These are phyloP conservation scores for Fragilaria crotonensis DNA, from an alignment of 108 stramenopile genomes.

Conservation along the genomic window DNA sequence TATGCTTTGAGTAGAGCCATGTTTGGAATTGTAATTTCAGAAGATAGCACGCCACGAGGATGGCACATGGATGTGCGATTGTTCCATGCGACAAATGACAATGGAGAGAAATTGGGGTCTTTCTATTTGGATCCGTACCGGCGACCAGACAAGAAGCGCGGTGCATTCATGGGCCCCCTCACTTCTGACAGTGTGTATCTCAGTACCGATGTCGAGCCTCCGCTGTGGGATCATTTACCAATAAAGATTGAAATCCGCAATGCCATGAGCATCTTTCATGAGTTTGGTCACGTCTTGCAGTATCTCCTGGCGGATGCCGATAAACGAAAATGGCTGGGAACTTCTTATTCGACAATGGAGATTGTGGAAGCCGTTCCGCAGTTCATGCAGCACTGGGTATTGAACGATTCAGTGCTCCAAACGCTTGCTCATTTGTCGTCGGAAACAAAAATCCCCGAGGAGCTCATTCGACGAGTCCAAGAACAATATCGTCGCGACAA, in stretches of 20 bases:
- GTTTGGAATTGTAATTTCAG: constrained; percentile 7
- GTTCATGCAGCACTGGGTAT: constrained; percentile 15
- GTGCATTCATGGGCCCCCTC: not conserved
- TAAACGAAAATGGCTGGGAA: not conserved
- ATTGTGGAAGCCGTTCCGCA: constrained; percentile 1
- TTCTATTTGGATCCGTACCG: constrained; percentile 12
- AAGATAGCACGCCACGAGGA: not conserved
- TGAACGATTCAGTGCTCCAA: constrained; percentile 1
- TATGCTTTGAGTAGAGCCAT: constrained; percentile 4
- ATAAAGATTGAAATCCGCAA: not conserved
- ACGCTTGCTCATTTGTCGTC: not conserved
- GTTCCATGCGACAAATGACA: constrained; percentile 1
- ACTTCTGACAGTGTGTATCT: not conserved
- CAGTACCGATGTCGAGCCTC: not conserved
- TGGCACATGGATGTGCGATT: constrained; percentile 12
- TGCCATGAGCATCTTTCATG: constrained; percentile 4
- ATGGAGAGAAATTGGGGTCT: not conserved
- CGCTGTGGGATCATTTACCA: constrained; percentile 10
- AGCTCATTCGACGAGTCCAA: not conserved
- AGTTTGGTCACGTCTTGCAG: constrained; percentile 12
- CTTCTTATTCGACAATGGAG: not conserved
- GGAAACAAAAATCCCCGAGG: not conserved
- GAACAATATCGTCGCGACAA: not conserved
- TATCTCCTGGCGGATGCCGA: not conserved
- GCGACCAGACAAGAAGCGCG: not conserved